A percentile compares a stretch with the other conserved stretches of the same genome.
Evolutionary conservation across 1,284 basidiomycete genomes (phyloP).

Genomic region (Puccinia novopanici): DNA sequence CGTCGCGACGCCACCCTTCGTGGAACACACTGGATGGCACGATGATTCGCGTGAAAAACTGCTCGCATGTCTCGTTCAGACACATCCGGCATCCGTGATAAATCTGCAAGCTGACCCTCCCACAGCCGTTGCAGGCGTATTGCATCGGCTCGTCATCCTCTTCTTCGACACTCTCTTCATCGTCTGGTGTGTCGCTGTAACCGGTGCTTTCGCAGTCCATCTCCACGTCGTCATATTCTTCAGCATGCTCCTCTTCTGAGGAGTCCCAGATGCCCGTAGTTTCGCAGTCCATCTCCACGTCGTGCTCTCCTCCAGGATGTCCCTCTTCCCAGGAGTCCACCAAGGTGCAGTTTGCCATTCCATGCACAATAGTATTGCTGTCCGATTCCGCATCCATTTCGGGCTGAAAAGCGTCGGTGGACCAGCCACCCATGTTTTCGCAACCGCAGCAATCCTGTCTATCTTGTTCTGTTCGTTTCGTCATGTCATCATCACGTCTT

Average conservation of each 20-base stretch:
- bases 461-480: too few species aligned
- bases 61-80: constrained; percentile 28
- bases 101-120: neutral
- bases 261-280: neutral
- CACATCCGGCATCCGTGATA: constrained; percentile 36
- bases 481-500: too few species aligned
- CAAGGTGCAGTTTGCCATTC: too few species aligned
- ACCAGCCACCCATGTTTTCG: too few species aligned
- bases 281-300: neutral
- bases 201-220: neutral
- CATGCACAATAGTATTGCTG: too few species aligned
- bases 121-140: constrained; percentile 17
- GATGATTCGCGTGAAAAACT: constrained; percentile 16
- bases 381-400: too few species aligned
- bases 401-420: too few species aligned
- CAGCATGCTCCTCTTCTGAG: neutral
- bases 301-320: neutral
- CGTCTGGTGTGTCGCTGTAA: neutral
- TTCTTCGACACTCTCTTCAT: neutral
- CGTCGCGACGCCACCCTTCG: too few species aligned
- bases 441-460: too few species aligned
- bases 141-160: neutral
- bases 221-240: neutral
- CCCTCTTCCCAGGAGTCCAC: neutral
- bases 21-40: too few species aligned